These are phyloP conservation scores for Sarcomyxa edulis DNA, from an alignment of 768 basidiomycete species.

Conservation along the genomic window DNA sequence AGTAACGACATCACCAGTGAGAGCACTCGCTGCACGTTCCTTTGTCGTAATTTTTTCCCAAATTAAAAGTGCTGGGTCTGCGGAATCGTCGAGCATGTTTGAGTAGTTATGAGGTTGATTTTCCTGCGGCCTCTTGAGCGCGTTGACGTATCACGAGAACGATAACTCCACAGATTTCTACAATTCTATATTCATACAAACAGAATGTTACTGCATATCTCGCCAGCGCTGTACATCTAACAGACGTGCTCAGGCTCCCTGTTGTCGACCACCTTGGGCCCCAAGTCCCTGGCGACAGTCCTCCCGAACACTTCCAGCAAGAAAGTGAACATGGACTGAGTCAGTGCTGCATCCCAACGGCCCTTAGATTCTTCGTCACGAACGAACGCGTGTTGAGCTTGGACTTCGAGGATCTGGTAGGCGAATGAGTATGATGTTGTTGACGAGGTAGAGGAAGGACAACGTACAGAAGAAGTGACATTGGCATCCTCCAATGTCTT, in stretches of 20 bases:
- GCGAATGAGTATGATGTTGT: neutral
- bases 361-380: conserved; percentile 91
- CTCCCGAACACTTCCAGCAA: conserved; percentile 95
- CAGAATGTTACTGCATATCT: too few species aligned
- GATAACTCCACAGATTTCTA: too few species aligned
- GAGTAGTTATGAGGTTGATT: too few species aligned
- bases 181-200: too few species aligned
- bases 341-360: conserved; percentile 93
- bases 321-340: conserved; percentile 69
- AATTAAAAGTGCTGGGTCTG: conserved; percentile 23
- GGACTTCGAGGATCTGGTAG: conserved; percentile 84
- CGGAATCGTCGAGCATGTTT: too few species aligned
- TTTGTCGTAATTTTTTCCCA: conserved; percentile 22
- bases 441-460: neutral
- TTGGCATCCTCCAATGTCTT: conserved; percentile 77
- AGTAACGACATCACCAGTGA: conserved; percentile 25
- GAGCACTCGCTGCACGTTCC: too few species aligned
- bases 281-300: conserved; percentile 81
- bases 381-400: conserved; percentile 96
- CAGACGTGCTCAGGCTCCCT: conserved; percentile 77
- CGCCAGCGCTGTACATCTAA: conserved; percentile 22
- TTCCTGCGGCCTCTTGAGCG: too few species aligned
- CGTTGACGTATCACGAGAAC: too few species aligned
- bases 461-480: conserved; percentile 61
- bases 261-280: conserved; percentile 46